Percentiles rank a stretch among this genome's conserved stretches.
Evolutionary conservation across 1,139 yeast genomes (phyloP).

Genomic region (Spathaspora sp.): DNA sequence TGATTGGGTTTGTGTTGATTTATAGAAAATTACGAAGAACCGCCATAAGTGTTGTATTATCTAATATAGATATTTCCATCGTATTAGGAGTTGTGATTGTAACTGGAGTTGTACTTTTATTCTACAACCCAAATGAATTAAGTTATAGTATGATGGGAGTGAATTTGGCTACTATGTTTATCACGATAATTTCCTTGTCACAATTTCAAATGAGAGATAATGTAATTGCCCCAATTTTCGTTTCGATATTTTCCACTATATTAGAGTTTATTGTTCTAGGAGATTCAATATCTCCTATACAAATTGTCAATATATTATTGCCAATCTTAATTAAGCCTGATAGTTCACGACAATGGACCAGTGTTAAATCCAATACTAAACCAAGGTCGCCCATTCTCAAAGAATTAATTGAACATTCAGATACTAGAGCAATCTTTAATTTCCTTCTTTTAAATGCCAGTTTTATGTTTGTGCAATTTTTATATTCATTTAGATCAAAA

Average conservation of each 20-base stretch:
- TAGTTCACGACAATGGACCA: slow-evolving; percentile 6
- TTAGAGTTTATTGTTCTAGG: slow-evolving; percentile 24
- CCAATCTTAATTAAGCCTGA: slow-evolving; percentile 11
- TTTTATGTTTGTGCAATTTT: slow-evolving; percentile 90
- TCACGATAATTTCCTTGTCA: slow-evolving; percentile 26
- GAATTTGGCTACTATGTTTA: slow-evolving; percentile 22
- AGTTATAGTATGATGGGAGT: slow-evolving; percentile 25
- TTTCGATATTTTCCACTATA: slow-evolving; percentile 19
- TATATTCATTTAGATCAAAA: slow-evolving; percentile 89
- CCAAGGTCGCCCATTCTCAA: slow-evolving; percentile 19
- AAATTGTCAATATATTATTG: slow-evolving; percentile 7
- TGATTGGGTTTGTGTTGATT: slow-evolving; percentile 9
- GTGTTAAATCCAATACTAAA: background rate
- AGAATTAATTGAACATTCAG: slow-evolving; percentile 59
- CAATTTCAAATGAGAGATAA: slow-evolving; percentile 22
- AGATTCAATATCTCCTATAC: slow-evolving; percentile 1
- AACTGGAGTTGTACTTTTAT: slow-evolving; percentile 6
- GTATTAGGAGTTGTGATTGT: background rate
- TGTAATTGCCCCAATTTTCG: slow-evolving; percentile 17
- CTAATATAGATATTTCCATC: slow-evolving; percentile 5
- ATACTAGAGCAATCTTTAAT: slow-evolving; percentile 85
- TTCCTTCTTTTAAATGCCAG: slow-evolving; percentile 82
- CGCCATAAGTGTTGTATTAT: slow-evolving; percentile 7
- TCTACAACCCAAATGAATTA: slow-evolving; percentile 8
- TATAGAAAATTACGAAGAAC: slow-evolving; percentile 2